Base-by-base conservation (phyloP, 2,329 filamentous ascomycete genomes). In the Chaetomium sp. region DNA sequence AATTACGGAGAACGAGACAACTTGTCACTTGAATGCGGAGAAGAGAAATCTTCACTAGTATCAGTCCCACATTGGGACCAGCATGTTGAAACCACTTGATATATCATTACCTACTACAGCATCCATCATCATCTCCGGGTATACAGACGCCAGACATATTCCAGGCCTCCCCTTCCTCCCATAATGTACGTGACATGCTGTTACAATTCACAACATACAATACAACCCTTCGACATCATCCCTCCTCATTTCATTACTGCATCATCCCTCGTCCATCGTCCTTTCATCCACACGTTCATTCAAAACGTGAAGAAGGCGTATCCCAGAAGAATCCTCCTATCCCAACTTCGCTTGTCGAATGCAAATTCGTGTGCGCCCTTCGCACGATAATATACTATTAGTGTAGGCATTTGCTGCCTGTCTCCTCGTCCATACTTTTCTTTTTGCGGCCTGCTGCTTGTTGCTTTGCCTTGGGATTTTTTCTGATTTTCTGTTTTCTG, bases 141-240 rank as follows among this genome's bases (percentile, higher is more conserved):
- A 58, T 55, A 58, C 42, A 48, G 49, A 47, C 45, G 46, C 46
- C 46, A 36, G 45, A 44, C 41, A 57, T 42, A 49, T 50, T 58
- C 56, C 52, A 52, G 38, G 37, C 44, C 49, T 42, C 40, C 40
- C 50, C 43, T 44, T 27, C 19, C 19, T 27, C 19, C 19, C 19
- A 27, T 27, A 27, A 27, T 27, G 19, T 27, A 27, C 19, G 36
- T 51, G 51, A 58, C 50, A 53, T 55, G 40, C 46, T 32, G 45
- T 19, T 33, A 52, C 19, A 53, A 12, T 27, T 27, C 19, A 41
- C 50, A 42, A 34, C 37, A 49, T 14, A 38, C 43, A 52, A 7
- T 35, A 35, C 27, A n/a, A 27, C 9, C 19, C 40, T 12, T 40
- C 6, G 42, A 34, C 37, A 7, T 19, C 35, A 19, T 14, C 35